Evolutionary conservation across 306 rosid genomes (phyloP).

Genomic region (Vigna angularis): DNA sequence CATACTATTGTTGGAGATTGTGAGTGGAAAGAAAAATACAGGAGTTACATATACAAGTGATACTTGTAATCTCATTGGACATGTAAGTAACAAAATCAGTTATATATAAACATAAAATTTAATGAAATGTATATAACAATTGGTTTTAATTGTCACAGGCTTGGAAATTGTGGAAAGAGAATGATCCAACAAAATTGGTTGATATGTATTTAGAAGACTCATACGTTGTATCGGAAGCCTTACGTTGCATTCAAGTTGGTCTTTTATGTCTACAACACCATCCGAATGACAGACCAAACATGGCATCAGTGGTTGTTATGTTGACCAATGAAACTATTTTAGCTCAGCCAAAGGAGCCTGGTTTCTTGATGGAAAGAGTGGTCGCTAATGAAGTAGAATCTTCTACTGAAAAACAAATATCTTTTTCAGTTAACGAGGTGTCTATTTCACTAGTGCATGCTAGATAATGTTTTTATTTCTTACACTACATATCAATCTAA

Average conservation of each 20-base stretch:
- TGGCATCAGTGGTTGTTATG: constrained; percentile 36
- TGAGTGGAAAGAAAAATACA: constrained; percentile 32
- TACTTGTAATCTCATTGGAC: constrained; percentile 19
- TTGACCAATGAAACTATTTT: constrained; percentile 24
- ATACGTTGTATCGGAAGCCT: not conserved
- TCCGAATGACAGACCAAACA: constrained; percentile 31
- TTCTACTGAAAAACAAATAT: not conserved
- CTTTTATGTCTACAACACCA: constrained; percentile 41
- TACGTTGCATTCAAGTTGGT: constrained; percentile 40
- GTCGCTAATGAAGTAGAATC: not conserved
- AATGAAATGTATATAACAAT: not conserved
- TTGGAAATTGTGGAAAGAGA: constrained; percentile 43
- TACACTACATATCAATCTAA: not conserved
- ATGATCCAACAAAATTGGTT: not conserved
- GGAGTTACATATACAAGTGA: not conserved
- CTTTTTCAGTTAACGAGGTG: constrained; percentile 25
- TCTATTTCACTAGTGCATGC: constrained; percentile 7
- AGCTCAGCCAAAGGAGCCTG: constrained; percentile 31
- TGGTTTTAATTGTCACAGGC: constrained; percentile 20
- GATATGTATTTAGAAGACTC: constrained; percentile 21
- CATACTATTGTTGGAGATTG: constrained; percentile 30
- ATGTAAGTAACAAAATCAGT: constrained; percentile 28
- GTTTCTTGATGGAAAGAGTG: not conserved
- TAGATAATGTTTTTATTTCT: constrained; percentile 11
- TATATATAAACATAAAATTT: not conserved